Evolutionary conservation across 345 rosid species (phyloP).

Genomic region (Citrus mangshanensis): DNA sequence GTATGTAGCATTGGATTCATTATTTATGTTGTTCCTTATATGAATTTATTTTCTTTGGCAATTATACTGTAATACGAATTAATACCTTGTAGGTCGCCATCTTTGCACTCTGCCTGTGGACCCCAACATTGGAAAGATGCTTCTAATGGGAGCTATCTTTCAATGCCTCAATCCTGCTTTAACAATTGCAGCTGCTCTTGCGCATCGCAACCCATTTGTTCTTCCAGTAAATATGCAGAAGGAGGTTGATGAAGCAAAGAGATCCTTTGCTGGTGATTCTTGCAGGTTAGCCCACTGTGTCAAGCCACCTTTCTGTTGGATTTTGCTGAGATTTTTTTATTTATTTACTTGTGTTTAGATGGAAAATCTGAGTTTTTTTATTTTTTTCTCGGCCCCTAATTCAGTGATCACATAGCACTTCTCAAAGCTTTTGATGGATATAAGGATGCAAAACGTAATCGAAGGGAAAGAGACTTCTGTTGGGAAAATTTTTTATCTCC

Average conservation of each 20-base stretch:
- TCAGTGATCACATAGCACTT: constrained; percentile 97
- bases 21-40: not conserved
- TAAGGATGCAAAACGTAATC: constrained; percentile 64
- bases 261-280: constrained; percentile 89
- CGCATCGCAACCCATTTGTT: constrained; percentile 88
- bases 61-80: constrained; percentile 10
- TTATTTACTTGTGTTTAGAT: constrained; percentile 1
- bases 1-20: constrained; percentile 33
- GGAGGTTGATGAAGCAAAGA: constrained; percentile 88
- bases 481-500: constrained; percentile 89
- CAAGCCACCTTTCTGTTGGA: not conserved
- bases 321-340: not conserved
- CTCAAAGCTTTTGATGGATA: constrained; percentile 89
- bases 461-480: constrained; percentile 68
- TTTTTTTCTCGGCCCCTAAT: not conserved
- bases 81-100: constrained; percentile 59
- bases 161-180: constrained; percentile 92
- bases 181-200: constrained; percentile 94
- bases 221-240: constrained; percentile 78
- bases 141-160: constrained; percentile 87
- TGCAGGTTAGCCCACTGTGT: constrained; percentile 60
- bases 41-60: constrained; percentile 7
- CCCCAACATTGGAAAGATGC: constrained; percentile 97
- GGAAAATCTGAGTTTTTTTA: constrained; percentile 3
- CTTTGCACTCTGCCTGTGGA: constrained; percentile 83